Evolutionary conservation across 2,329 filamentous ascomycete genomes (phyloP).

Genomic region (Eutypa lata): DNA sequence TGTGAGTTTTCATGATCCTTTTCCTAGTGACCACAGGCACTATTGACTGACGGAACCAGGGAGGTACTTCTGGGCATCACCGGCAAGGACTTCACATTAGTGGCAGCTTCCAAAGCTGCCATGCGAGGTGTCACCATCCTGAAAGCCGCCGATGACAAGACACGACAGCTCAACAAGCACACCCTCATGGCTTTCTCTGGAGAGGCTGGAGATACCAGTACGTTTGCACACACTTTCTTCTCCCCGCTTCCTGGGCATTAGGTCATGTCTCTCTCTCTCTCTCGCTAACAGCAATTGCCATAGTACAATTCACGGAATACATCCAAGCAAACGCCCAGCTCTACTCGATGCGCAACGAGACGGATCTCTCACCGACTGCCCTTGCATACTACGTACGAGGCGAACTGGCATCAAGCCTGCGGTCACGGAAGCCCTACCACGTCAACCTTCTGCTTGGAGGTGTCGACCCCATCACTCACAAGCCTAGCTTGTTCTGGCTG

Average conservation of each 20-base stretch:
- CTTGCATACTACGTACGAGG: conserved; percentile 91
- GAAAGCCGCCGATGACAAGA: conserved; percentile 96
- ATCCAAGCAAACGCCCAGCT: conserved; percentile 98
- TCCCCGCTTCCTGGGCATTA: not conserved
- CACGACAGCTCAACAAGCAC: conserved; percentile 84
- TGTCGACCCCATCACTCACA: conserved; percentile 85
- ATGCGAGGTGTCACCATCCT: conserved; percentile 97
- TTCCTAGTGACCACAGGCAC: not conserved
- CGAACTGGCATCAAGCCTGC: conserved; percentile 85
- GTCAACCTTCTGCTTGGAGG: conserved; percentile 96
- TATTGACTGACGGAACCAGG: conserved; percentile 49
- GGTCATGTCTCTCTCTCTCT: not conserved
- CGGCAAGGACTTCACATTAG: conserved; percentile 98
- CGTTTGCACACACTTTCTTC: conserved; percentile 16
- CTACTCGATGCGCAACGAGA: conserved; percentile 97
- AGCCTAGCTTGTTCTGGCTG: conserved; percentile 93
- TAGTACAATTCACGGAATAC: conserved; percentile 98
- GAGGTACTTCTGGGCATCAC: conserved; percentile 98
- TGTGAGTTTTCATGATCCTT: conserved; percentile 13
- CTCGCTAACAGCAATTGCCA: conserved; percentile 11
- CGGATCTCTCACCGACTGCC: conserved; percentile 83
- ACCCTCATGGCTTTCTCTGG: conserved; percentile 94
- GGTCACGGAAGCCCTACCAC: conserved; percentile 91
- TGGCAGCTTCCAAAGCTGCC: conserved; percentile 94
- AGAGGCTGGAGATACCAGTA: conserved; percentile 93